Conservation (phyloP, 164 flowering plant genomes). For the Vitis amurensis region DNA sequence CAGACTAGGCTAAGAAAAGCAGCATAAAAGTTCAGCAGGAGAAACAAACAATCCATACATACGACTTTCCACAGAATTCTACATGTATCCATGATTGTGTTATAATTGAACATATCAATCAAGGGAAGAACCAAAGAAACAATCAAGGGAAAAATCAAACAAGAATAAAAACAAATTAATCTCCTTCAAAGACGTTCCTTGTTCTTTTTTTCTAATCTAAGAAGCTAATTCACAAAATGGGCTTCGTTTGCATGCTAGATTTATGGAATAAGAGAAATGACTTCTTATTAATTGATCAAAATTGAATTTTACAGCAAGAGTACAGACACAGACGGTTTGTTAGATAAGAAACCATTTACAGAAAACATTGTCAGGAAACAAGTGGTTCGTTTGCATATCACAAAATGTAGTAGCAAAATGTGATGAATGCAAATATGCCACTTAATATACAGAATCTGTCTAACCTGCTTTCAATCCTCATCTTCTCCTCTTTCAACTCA, state of each 20-base stretch:
- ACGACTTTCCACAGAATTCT: no score
- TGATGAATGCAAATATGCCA: slow-evolving; percentile 67
- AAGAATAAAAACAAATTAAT: no score
- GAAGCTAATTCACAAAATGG: not conserved
- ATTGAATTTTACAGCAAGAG: slow-evolving; percentile 16
- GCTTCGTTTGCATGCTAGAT: not conserved
- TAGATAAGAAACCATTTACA: slow-evolving; percentile 5
- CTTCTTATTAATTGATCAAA: slow-evolving; percentile 17
- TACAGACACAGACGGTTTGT: slow-evolving; percentile 3
- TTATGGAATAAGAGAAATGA: not conserved
- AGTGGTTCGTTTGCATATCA: slow-evolving; percentile 19
- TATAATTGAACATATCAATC: no score
- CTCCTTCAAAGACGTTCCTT: no score
- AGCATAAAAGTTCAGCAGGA: no score
- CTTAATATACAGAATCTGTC: slow-evolving; percentile 73
- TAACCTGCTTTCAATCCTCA: slow-evolving; percentile 80
- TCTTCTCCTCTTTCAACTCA: slow-evolving; percentile 84
- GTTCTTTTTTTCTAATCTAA: no score
- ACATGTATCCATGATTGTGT: no score
- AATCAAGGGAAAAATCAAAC: no score
- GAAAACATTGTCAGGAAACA: slow-evolving; percentile 8
- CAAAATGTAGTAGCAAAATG: slow-evolving; percentile 66
- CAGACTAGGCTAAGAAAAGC: no score
- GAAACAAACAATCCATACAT: no score
- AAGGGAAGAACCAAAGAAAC: no score